A percentile compares a stretch with the other conserved stretches of the same genome.
Evolutionary conservation across 495 filamentous ascomycete genomes (phyloP).

Genomic region (Trichodelitschia bisporula): DNA sequence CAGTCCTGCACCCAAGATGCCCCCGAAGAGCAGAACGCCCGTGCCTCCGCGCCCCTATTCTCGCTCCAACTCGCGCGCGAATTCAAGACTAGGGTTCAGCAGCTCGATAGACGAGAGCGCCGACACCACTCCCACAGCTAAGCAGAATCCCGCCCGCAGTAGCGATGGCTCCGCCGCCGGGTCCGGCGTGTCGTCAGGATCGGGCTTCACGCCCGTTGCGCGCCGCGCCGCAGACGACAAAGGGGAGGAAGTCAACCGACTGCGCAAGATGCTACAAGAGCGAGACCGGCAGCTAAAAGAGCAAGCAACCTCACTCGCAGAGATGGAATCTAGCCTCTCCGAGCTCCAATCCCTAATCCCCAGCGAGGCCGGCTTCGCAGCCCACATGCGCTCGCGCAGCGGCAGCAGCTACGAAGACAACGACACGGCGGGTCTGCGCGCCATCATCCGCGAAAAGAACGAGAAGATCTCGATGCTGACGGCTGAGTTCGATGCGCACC

Average conservation of each 20-base stretch:
- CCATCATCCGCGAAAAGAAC: slow-evolving; percentile 76
- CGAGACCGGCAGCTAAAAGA: slow-evolving; percentile 71
- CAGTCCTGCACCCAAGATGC: slow-evolving; percentile 45
- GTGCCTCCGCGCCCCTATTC: slow-evolving; percentile 9
- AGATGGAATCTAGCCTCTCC: slow-evolving; percentile 59
- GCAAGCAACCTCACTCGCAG: slow-evolving; percentile 51
- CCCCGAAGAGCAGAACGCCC: slow-evolving; percentile 16
- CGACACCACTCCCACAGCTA: slow-evolving; percentile 31
- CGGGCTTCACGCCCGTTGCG: slow-evolving; percentile 22
- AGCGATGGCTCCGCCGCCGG: slow-evolving; percentile 14
- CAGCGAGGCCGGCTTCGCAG: neutral
- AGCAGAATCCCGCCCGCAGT: too few species aligned
- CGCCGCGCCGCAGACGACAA: too few species aligned
- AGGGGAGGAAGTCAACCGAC: slow-evolving; percentile 43
- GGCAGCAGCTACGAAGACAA: slow-evolving; percentile 31
- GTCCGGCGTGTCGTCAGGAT: slow-evolving; percentile 22
- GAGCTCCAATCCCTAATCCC: slow-evolving; percentile 47
- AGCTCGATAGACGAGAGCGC: slow-evolving; percentile 14
- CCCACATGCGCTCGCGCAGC: neutral
- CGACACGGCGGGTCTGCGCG: slow-evolving; percentile 52
- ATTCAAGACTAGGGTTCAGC: slow-evolving; percentile 15
- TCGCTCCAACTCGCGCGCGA: slow-evolving; percentile 17
- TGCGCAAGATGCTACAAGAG: slow-evolving; percentile 49
- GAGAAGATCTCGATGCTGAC: slow-evolving; percentile 85
- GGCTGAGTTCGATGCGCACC: slow-evolving; percentile 81